phyloP scores from a whole-genome alignment of 805 yeast species.

The Wickerhamiella siamensis region DNA sequence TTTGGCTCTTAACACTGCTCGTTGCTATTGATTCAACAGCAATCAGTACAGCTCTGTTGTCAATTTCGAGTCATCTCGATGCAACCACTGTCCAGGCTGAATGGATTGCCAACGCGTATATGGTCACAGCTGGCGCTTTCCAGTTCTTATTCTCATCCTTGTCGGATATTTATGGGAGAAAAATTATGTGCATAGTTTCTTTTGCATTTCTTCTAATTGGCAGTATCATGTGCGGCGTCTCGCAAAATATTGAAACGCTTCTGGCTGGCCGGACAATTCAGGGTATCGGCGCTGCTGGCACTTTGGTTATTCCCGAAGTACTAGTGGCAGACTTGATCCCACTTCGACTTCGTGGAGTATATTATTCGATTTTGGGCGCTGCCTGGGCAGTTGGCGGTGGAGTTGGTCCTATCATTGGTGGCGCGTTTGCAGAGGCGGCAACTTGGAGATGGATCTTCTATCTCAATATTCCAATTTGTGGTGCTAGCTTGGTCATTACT shows the following conservation, averaged over 20 bases:
- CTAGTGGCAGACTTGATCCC: constrained; percentile 45
- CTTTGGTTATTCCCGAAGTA: constrained; percentile 42
- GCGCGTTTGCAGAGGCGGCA: constrained; percentile 42
- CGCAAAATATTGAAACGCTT: constrained; percentile 42
- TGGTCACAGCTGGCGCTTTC: constrained; percentile 15
- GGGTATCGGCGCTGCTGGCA: constrained; percentile 62
- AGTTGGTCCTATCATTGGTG: constrained; percentile 51
- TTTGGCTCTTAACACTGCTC: constrained; percentile 8
- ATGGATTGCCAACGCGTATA: constrained; percentile 22
- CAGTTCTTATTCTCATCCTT: constrained; percentile 16
- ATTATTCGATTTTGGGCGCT: constrained; percentile 19
- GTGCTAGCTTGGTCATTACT: constrained; percentile 30
- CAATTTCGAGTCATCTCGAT: constrained; percentile 11
- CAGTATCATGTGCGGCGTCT: constrained; percentile 41
- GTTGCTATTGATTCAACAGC: constrained; percentile 15
- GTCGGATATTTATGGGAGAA: constrained; percentile 28
- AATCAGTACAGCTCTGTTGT: constrained; percentile 13
- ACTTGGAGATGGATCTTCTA: constrained; percentile 73
- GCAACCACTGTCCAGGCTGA: constrained; percentile 20
- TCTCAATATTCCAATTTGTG: constrained; percentile 55
- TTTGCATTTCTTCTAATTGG: constrained; percentile 46
- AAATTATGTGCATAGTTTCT: constrained; percentile 34
- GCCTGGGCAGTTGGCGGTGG: constrained; percentile 22
- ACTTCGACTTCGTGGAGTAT: constrained; percentile 22
- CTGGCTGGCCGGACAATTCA: constrained; percentile 58